Conservation (phyloP, 768 basidiomycete species). For the Termitomyces sp. region DNA sequence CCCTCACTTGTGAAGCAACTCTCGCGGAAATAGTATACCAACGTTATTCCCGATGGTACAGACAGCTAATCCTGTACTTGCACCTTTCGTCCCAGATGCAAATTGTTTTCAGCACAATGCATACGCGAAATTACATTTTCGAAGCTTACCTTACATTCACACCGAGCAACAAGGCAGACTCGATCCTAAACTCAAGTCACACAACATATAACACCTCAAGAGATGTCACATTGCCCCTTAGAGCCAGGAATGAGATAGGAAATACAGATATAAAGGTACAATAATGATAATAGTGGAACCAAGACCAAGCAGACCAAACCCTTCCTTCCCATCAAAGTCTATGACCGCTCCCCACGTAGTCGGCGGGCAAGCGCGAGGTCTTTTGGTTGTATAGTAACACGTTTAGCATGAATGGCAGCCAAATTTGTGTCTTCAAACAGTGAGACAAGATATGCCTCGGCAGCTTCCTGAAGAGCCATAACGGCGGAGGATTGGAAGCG, state of each 20-base stretch:
- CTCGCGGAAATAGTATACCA: not conserved
- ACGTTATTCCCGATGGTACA: not conserved
- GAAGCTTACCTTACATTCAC: too few species aligned
- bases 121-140: too few species aligned
- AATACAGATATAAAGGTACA: conserved; percentile 22
- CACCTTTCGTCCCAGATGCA: too few species aligned
- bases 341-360: conserved; percentile 76
- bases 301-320: conserved; percentile 3
- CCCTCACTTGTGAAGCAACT: not conserved
- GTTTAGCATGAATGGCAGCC: conserved; percentile 84
- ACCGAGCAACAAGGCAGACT: too few species aligned
- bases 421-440: conserved; percentile 81
- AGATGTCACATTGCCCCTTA: conserved; percentile 12
- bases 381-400: conserved; percentile 83
- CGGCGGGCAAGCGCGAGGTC: conserved; percentile 80
- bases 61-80: too few species aligned
- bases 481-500: conserved; percentile 92
- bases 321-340: conserved; percentile 19
- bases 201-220: not conserved
- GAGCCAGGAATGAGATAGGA: conserved; percentile 8
- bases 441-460: conserved; percentile 78
- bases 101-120: too few species aligned
- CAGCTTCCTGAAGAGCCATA: conserved; percentile 84
- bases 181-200: not conserved
- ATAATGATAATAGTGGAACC: conserved; percentile 14